phyloP scores from a whole-genome alignment of 352 stramenopile genomes.

The Pythium biforme region DNA sequence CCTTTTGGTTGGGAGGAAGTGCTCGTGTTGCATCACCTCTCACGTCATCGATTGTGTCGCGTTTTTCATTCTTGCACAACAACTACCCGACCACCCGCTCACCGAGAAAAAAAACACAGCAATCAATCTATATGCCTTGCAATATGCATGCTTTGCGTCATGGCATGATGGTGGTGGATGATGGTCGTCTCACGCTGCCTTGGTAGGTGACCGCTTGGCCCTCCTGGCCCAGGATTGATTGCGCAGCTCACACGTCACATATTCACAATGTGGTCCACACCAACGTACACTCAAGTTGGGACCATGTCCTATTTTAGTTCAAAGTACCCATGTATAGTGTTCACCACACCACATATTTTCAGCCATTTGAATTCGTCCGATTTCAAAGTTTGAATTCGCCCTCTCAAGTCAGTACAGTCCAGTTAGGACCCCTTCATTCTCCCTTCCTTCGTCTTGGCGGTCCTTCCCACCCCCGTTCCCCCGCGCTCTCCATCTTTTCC shows the following conservation, averaged over 20 bases:
- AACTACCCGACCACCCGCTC: neutral
- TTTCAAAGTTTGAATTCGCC: slow-evolving; percentile 28
- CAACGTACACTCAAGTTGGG: too few relatives aligned
- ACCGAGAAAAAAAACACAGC: too few relatives aligned
- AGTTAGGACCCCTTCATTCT: neutral
- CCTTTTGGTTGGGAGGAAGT: too few relatives aligned
- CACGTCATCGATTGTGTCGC: neutral
- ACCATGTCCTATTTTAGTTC: neutral
- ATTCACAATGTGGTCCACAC: neutral
- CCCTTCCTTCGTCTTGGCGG: neutral
- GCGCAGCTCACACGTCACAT: slow-evolving; percentile 10
- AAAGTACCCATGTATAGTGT: slow-evolving; percentile 2
- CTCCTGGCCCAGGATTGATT: too few relatives aligned
- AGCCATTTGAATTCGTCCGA: slow-evolving; percentile 15
- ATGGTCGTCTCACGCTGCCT: too few relatives aligned
- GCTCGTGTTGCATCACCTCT: neutral
- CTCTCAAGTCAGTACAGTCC: slow-evolving; percentile 20
- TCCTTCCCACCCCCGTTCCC: neutral
- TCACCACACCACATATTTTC: slow-evolving; percentile 3
- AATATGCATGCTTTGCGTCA: too few relatives aligned
- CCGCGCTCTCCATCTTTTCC: neutral
- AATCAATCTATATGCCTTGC: neutral
- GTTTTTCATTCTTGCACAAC: neutral
- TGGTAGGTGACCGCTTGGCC: too few relatives aligned
- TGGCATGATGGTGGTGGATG: too few relatives aligned